phyloP scores from a whole-genome alignment of 345 rosid genomes.

The Mallotus nudiflorus region DNA sequence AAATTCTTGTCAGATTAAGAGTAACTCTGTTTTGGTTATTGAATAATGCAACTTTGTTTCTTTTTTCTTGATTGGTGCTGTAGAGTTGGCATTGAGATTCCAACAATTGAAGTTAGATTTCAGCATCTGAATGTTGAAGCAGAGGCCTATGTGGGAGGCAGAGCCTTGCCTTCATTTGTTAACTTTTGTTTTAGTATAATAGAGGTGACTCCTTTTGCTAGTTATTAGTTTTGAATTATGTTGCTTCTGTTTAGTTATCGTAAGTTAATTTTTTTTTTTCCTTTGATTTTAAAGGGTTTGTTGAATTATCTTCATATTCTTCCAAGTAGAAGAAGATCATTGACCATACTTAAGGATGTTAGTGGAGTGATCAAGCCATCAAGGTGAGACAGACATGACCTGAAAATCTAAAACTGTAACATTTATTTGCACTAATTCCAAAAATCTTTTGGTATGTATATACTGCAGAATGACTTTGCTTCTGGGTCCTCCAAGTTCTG shows the following conservation, averaged over 20 bases:
- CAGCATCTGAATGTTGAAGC: slow-evolving; percentile 52
- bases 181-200: slow-evolving; percentile 45
- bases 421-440: no score
- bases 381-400: slow-evolving; percentile 32
- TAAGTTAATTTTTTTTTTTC: no score
- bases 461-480: slow-evolving; percentile 64
- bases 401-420: no score
- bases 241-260: not conserved
- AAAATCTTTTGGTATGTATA: no score
- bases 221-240: not conserved
- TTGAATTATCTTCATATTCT: slow-evolving; percentile 37
- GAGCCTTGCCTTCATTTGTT: slow-evolving; percentile 63
- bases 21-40: no score
- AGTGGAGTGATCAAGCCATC: slow-evolving; percentile 72
- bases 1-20: no score
- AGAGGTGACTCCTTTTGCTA: slow-evolving; percentile 44
- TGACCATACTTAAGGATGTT: slow-evolving; percentile 63
- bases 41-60: not conserved
- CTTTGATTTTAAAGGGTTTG: slow-evolving; percentile 21
- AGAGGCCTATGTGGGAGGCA: slow-evolving; percentile 60
- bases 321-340: slow-evolving; percentile 47
- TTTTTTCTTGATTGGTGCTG: not conserved
- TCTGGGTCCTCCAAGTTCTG: slow-evolving; percentile 87
- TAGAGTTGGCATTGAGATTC: slow-evolving; percentile 55
- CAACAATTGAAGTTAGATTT: slow-evolving; percentile 54